Percentiles rank a stretch among this genome's conserved stretches.
phyloP scores from a whole-genome alignment of 2,329 filamentous ascomycete genomes.

The Bimuria novae-zelandiae region DNA sequence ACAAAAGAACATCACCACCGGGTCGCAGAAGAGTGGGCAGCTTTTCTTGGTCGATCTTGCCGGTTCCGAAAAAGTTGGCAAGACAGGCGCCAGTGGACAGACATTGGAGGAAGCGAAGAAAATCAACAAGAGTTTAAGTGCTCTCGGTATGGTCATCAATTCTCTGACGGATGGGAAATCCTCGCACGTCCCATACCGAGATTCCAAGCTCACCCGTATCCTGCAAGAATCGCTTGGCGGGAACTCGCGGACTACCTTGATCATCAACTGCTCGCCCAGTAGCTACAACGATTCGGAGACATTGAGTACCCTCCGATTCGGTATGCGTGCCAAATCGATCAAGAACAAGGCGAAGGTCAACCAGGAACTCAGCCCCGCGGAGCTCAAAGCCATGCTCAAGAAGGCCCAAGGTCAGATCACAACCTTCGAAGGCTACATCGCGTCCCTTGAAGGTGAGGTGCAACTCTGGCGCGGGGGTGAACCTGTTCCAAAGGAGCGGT shows the following conservation, averaged over 20 bases:
- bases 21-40: conserved; percentile 93
- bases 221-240: conserved; percentile 96
- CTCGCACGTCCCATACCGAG: conserved; percentile 92
- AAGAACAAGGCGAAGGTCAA: conserved; percentile 99
- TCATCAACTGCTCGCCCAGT: conserved; percentile 98
- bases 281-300: conserved; percentile 98
- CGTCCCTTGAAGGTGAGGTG: conserved; percentile 81
- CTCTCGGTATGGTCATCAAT: conserved; percentile 99
- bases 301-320: conserved; percentile 87
- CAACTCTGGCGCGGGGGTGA: conserved; percentile 87
- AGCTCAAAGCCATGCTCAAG: conserved; percentile 90
- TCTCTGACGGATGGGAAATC: conserved; percentile 96
- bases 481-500: conserved; percentile 83
- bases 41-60: conserved; percentile 97
- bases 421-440: conserved; percentile 85
- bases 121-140: conserved; percentile 99
- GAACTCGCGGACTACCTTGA: conserved; percentile 96
- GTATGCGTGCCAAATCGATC: conserved; percentile 95
- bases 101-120: conserved; percentile 98
- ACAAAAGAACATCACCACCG: conserved; percentile 96
- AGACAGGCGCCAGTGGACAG: conserved; percentile 96
- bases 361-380: conserved; percentile 91
- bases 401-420: conserved; percentile 90
- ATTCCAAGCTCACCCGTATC: conserved; percentile 96
- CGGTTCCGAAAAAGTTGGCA: conserved; percentile 97